Conservation (phyloP, 257 asterid species). For the Solanum tacnaense region DNA sequence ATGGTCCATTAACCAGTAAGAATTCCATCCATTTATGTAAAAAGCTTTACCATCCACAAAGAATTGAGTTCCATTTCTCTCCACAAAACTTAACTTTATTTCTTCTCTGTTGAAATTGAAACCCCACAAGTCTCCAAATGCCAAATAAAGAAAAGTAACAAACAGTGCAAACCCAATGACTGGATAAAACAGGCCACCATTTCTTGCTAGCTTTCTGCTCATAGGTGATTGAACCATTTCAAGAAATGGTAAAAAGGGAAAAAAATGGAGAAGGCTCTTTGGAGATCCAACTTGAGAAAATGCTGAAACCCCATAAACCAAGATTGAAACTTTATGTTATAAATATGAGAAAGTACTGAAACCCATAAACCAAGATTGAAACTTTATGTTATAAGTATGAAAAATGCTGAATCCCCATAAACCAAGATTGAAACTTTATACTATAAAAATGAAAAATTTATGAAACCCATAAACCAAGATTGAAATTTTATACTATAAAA, state of each 20-base stretch:
- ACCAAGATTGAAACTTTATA: background rate
- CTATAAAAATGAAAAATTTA: background rate
- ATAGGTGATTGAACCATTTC: constrained; percentile 21
- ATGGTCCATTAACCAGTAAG: constrained; percentile 98
- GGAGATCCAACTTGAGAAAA: constrained; percentile 9
- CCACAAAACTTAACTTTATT: constrained; percentile 61
- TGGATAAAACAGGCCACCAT: constrained; percentile 81
- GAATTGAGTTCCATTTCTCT: constrained; percentile 90
- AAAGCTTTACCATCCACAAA: constrained; percentile 73
- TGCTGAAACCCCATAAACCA: background rate
- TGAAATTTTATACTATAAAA: background rate
- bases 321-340: constrained; percentile 4
- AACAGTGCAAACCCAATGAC: constrained; percentile 72
- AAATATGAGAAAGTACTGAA: background rate
- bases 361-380: background rate
- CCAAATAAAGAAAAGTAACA: constrained; percentile 58
- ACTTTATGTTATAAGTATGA: background rate
- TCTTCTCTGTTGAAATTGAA: constrained; percentile 18
- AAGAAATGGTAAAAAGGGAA: background rate
- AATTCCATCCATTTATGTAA: constrained; percentile 92
- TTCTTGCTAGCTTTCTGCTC: constrained; percentile 46
- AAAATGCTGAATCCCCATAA: background rate
- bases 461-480: background rate
- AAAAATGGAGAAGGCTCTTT: background rate
- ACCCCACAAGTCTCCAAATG: constrained; percentile 74